These are phyloP conservation scores for Fusarium tjaetaba DNA, from an alignment of 2,329 filamentous ascomycete genomes.

Conservation along the genomic window DNA sequence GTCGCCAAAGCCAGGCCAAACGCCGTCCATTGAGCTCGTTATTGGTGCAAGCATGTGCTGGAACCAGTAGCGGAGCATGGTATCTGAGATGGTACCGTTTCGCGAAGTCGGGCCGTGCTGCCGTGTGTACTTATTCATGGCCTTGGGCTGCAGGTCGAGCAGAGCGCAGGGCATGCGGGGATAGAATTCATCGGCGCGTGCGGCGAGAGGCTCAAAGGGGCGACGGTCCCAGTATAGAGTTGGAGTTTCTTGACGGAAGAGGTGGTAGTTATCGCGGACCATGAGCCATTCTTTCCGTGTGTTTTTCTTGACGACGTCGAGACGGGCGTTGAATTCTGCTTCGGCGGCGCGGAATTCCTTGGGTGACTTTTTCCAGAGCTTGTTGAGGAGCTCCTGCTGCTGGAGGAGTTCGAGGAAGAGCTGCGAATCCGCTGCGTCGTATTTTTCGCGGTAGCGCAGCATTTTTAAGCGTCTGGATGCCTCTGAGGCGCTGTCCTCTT, in stretches of 20 bases:
- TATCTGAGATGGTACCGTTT: constrained; percentile 61
- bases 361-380: constrained; percentile 27
- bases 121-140: constrained; percentile 59
- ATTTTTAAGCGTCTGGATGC: constrained; percentile 37
- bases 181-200: constrained; percentile 70
- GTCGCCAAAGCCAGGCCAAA: constrained; percentile 70
- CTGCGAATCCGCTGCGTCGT: constrained; percentile 30
- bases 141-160: constrained; percentile 73
- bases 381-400: constrained; percentile 43
- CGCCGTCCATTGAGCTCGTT: constrained; percentile 55
- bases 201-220: constrained; percentile 73
- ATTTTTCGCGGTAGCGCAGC: constrained; percentile 45
- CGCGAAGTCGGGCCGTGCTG: constrained; percentile 55
- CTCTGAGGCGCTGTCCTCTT: background rate
- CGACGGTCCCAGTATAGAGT: constrained; percentile 76
- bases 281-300: constrained; percentile 50
- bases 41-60: constrained; percentile 57
- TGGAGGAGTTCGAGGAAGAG: constrained; percentile 48
- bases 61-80: constrained; percentile 57
- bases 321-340: constrained; percentile 47
- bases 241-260: constrained; percentile 60
- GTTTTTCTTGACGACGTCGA: constrained; percentile 49
- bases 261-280: constrained; percentile 64
- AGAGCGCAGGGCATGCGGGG: constrained; percentile 68
- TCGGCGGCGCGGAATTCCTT: constrained; percentile 45